These are phyloP conservation scores for Moesziomyces sp. DNA, from an alignment of 1,284 basidiomycete species.

Conservation along the genomic window DNA sequence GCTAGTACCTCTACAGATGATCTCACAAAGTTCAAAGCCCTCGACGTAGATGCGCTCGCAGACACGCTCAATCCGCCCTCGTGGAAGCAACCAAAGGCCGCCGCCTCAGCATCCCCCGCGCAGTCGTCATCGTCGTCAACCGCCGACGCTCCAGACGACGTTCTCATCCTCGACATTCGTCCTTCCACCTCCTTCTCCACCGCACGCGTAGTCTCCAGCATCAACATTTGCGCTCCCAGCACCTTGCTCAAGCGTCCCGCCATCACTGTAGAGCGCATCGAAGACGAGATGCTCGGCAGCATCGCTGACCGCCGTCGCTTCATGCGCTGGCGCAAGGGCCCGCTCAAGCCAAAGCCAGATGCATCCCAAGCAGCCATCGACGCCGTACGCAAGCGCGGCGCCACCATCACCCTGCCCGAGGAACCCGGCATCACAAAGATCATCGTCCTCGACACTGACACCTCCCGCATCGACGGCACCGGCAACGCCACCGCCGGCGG, in stretches of 20 bases:
- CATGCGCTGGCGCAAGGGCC: conserved; percentile 53
- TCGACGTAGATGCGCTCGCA: conserved; percentile 40
- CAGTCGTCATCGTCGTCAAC: not conserved
- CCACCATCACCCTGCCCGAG: conserved; percentile 33
- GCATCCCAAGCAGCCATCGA: conserved; percentile 15
- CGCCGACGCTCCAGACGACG: conserved; percentile 22
- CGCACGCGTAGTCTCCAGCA: conserved; percentile 70
- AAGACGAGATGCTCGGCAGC: conserved; percentile 60
- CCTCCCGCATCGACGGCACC: conserved; percentile 44
- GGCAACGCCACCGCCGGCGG: conserved; percentile 61
- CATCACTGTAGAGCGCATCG: conserved; percentile 61
- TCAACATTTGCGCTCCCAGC: conserved; percentile 90
- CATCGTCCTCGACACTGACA: conserved; percentile 64
- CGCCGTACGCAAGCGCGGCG: conserved; percentile 23
- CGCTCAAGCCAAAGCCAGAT: conserved; percentile 22
- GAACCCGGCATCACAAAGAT: conserved; percentile 52
- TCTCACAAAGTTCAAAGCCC: conserved; percentile 35
- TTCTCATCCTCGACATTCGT: conserved; percentile 82
- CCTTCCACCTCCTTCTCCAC: conserved; percentile 72
- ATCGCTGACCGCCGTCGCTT: conserved; percentile 46
- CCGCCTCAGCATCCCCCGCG: not conserved
- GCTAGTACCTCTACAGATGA: conserved; percentile 13
- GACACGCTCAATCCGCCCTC: conserved; percentile 27
- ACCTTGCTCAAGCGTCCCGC: conserved; percentile 77
- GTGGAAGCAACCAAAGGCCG: conserved; percentile 9